Evolutionary conservation across 1,284 basidiomycete species (phyloP).

Genomic region (Cystobasidium slooffiae): DNA sequence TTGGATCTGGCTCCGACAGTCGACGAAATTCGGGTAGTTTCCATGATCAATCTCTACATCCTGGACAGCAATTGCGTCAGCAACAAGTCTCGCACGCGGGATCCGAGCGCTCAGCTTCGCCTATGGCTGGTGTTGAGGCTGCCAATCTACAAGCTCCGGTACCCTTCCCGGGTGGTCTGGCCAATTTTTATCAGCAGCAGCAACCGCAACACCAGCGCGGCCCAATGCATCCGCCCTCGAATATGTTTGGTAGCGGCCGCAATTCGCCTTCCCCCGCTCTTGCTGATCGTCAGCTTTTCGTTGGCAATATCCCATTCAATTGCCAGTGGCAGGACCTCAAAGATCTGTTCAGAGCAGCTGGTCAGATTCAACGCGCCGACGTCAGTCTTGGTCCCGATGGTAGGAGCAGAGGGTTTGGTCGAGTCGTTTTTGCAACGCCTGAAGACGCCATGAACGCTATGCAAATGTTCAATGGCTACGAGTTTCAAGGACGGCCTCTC

Average conservation of each 20-base stretch:
- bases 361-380: constrained; percentile 91
- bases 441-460: constrained; percentile 85
- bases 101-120: neutral
- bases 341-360: constrained; percentile 91
- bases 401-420: constrained; percentile 83
- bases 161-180: constrained; percentile 34
- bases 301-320: constrained; percentile 84
- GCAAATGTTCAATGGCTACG: constrained; percentile 59
- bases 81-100: constrained; percentile 1
- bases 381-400: constrained; percentile 85
- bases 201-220: neutral
- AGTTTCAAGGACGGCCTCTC: constrained; percentile 79
- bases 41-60: constrained; percentile 1
- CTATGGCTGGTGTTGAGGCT: neutral
- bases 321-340: constrained; percentile 98
- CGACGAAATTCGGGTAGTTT: neutral
- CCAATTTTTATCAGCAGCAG: constrained; percentile 34
- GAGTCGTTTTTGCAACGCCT: constrained; percentile 80
- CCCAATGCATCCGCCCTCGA: constrained; percentile 1
- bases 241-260: constrained; percentile 12
- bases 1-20: neutral
- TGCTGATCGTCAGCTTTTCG: constrained; percentile 64
- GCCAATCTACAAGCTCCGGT: constrained; percentile 2
- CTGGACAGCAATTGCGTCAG: constrained; percentile 4
- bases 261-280: constrained; percentile 43